Evolutionary conservation across 441 rosid species (phyloP), one percentile per base, ranked within the genome.

Genomic region (Flueggea neowawraea): DNA sequence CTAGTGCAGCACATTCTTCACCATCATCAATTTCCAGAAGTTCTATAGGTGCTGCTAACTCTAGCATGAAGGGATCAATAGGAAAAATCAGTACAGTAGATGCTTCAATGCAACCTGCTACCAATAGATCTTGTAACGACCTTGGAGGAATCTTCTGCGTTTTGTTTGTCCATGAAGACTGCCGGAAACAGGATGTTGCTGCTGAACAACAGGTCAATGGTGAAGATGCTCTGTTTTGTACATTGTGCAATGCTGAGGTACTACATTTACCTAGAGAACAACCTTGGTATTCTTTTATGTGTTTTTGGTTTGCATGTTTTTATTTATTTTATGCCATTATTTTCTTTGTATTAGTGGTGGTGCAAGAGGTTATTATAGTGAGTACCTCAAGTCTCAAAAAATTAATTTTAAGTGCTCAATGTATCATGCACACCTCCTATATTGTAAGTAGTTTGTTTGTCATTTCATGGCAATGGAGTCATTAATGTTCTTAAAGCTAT

Each of bases 171-270:
- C 69, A 60, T 53, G 88, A 79, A 71, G 99, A 94, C 79, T 94
- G 97, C 73, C 82, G 94, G 68, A 84, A 78, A 65, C 87, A 82
- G 65, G 84, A 75, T 16, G 78, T 73, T 65, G 56, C 65, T 28
- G 61, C 79, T 14, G 86, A 75, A 55, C 85, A 83, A 69, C 85
- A 77, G 57, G 89, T 81, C 62, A 63, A 70, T 15, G 79, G 72
- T 55, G 96, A 78, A 54, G 97, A 88, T 67, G 94, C 92, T 72
- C 45, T 91, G 58, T 89, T 89, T 80, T 94, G 99, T 79, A 85
- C 96, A 52, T 76, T 94, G 75, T 94, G 99, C 82, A 84, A 91
- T 78, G 96, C 96, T 47, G 97, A 86, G 91, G 96, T 94, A 82
- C 52, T 31, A 22, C 33, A 17, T 28, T 36, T 32, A 45, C 47